Percentiles rank a stretch among this genome's conserved stretches.
Evolutionary conservation across 164 flowering plant genomes (phyloP).

Genomic region (Platanus orientalis): DNA sequence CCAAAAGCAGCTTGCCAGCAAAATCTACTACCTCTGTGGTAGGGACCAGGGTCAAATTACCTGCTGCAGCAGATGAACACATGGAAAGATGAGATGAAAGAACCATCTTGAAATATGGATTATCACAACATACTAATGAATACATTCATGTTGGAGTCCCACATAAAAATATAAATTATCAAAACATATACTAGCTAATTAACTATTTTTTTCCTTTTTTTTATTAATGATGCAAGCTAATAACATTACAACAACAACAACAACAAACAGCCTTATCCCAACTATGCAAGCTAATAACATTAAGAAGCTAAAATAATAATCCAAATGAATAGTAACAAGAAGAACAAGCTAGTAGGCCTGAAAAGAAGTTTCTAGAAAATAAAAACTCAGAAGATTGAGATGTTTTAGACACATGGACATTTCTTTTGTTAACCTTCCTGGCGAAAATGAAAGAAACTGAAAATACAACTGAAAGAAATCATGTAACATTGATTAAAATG

Average conservation of each 20-base stretch:
- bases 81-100: slow-evolving; percentile 1
- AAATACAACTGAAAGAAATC: no score
- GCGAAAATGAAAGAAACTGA: no score
- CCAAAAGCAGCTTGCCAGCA: slow-evolving; percentile 53
- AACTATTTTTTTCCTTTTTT: no score
- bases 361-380: neutral
- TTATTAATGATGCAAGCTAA: no score
- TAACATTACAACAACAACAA: no score
- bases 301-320: neutral
- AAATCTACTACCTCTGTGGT: slow-evolving; percentile 42
- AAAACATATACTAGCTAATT: no score
- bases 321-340: neutral
- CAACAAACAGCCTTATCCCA: no score
- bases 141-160: no score
- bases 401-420: neutral
- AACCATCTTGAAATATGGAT: slow-evolving; percentile 3
- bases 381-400: neutral
- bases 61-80: slow-evolving; percentile 32
- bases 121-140: neutral
- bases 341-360: neutral
- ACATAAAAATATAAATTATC: no score
- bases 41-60: slow-evolving; percentile 52
- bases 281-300: no score
- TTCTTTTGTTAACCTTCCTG: no score
- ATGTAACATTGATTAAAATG: no score